Conservation (phyloP, 768 basidiomycete genomes). For the Tricholoma flavovirens region DNA sequence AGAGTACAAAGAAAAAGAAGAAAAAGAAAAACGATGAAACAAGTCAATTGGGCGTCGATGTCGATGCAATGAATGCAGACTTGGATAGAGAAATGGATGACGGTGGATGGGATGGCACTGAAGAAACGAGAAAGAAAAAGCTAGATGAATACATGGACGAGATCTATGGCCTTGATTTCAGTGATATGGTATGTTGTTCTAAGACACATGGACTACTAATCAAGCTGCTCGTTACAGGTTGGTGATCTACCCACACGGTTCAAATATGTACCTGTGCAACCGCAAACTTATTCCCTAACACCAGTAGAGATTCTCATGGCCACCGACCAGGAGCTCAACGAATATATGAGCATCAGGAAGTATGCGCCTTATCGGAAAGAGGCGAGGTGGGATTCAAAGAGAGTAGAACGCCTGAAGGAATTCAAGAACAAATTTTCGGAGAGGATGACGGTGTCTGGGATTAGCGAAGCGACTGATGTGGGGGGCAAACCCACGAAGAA, state of each 20-base stretch:
- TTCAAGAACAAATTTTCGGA: conserved; percentile 58
- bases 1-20: conserved; percentile 49
- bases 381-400: conserved; percentile 56
- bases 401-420: conserved; percentile 63
- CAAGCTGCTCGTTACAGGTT: conserved; percentile 44
- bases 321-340: conserved; percentile 88
- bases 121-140: conserved; percentile 81
- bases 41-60: conserved; percentile 52
- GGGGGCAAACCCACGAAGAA: conserved; percentile 42
- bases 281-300: conserved; percentile 62
- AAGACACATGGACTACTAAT: background rate
- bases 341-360: conserved; percentile 84
- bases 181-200: conserved; percentile 71
- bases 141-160: conserved; percentile 89
- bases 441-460: conserved; percentile 26
- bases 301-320: conserved; percentile 88
- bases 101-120: conserved; percentile 83
- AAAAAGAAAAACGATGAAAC: conserved; percentile 33
- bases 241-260: conserved; percentile 90
- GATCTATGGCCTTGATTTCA: conserved; percentile 87
- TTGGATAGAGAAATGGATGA: conserved; percentile 36
- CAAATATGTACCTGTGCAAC: conserved; percentile 72
- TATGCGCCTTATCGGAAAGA: conserved; percentile 81
- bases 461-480: conserved; percentile 15
- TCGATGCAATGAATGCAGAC: conserved; percentile 49